Conservation (phyloP, 352 stramenopile genomes). For the Peronospora farinosa region DNA sequence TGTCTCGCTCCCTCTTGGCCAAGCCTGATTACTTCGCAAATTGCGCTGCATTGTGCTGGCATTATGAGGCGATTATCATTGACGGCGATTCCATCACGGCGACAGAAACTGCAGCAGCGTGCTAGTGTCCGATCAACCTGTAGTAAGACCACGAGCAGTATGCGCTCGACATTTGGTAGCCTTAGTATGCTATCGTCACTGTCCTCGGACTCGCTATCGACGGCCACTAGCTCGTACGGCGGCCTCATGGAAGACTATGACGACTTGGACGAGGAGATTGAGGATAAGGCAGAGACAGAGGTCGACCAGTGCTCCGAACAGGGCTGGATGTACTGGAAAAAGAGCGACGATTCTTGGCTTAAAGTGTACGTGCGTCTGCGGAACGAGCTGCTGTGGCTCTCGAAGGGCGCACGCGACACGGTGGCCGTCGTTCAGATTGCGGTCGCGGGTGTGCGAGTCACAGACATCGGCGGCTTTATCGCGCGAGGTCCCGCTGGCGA, state of each 20-base stretch:
- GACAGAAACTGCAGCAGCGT: conserved; percentile 21
- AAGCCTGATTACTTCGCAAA: conserved; percentile 24
- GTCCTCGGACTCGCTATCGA: conserved; percentile 32
- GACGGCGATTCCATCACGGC: conserved; percentile 29
- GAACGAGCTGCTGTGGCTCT: conserved; percentile 66
- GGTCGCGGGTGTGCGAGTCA: conserved; percentile 42
- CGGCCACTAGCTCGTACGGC: conserved; percentile 51
- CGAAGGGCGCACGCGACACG: conserved; percentile 31
- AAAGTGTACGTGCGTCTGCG: conserved; percentile 69
- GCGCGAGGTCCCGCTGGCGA: conserved; percentile 48
- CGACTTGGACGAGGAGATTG: conserved; percentile 18
- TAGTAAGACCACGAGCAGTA: conserved; percentile 19
- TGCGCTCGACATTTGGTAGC: conserved; percentile 29
- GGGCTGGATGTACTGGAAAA: conserved; percentile 78
- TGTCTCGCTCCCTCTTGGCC: conserved; percentile 1
- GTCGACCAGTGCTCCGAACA: conserved; percentile 25
- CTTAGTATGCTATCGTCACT: conserved; percentile 33
- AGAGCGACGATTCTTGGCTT: conserved; percentile 54
- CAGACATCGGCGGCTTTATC: conserved; percentile 42
- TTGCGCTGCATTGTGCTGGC: conserved; percentile 6
- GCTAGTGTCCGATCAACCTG: conserved; percentile 11
- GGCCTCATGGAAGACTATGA: conserved; percentile 35
- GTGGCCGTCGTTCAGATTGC: conserved; percentile 66
- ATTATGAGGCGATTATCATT: conserved; percentile 32
- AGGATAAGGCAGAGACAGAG: conserved; percentile 2